Conservation (phyloP, 768 basidiomycete genomes). For the Mycena venus region DNA sequence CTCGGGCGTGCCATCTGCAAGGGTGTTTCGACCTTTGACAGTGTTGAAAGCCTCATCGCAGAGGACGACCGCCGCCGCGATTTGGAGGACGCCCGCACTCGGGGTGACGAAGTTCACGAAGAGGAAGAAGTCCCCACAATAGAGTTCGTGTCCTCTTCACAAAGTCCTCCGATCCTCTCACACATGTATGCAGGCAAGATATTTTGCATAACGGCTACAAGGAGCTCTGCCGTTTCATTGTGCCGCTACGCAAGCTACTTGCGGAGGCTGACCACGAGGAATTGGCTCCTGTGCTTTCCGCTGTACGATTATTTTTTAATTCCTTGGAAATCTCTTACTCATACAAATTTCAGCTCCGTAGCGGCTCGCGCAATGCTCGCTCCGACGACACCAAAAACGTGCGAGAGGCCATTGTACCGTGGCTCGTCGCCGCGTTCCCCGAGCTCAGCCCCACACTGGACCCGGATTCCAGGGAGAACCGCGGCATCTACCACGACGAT, state of each 20-base stretch:
- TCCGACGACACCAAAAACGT: conserved; percentile 16
- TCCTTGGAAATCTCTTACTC: background rate
- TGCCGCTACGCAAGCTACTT: background rate
- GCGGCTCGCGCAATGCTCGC: background rate
- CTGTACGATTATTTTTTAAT: background rate
- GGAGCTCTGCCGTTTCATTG: background rate
- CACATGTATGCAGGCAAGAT: background rate
- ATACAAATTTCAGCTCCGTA: background rate
- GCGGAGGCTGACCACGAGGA: background rate
- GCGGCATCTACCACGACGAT: background rate
- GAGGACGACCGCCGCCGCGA: conserved; percentile 8
- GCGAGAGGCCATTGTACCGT: conserved; percentile 1
- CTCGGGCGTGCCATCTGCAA: background rate
- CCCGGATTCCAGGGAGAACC: background rate
- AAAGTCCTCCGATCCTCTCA: no score
- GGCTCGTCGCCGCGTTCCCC: background rate
- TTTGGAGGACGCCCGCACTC: background rate
- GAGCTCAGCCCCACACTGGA: background rate
- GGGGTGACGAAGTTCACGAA: no score
- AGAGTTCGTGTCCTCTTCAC: background rate
- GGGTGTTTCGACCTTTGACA: background rate
- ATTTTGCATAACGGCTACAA: background rate
- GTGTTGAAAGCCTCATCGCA: background rate
- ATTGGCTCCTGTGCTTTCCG: background rate
- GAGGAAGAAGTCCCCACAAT: background rate